Percentiles rank a stretch among this genome's conserved stretches.
Evolutionary conservation across 2,329 filamentous ascomycete genomes (phyloP).

Genomic region (Talaromyces marneffei): DNA sequence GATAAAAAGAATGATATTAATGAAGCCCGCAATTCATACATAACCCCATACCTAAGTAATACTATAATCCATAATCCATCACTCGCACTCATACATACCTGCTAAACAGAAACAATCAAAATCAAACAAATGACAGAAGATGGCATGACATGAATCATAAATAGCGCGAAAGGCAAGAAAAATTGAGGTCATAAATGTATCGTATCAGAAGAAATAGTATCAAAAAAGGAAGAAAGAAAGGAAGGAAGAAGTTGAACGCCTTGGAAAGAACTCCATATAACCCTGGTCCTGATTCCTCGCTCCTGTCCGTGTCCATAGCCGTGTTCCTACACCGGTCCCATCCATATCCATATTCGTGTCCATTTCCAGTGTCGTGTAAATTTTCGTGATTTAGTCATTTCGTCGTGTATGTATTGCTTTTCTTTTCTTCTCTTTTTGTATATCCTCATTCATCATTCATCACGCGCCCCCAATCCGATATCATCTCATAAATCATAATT

Average conservation of each 20-base stretch:
- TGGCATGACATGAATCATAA: neutral
- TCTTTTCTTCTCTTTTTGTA: neutral
- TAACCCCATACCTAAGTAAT: neutral
- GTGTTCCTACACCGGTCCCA: neutral
- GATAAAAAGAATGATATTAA: neutral
- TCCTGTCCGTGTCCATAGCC: neutral
- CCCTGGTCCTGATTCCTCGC: neutral
- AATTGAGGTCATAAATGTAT: neutral
- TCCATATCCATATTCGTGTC: neutral
- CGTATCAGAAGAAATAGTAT: neutral
- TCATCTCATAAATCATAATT: neutral
- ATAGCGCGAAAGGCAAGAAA: neutral
- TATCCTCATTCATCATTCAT: neutral
- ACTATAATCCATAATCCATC: neutral
- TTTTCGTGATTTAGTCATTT: neutral
- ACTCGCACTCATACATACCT: neutral
- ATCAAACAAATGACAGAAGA: neutral
- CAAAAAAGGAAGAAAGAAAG: neutral
- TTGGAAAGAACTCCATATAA: neutral
- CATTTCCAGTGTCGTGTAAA: neutral
- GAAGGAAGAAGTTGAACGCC: neutral
- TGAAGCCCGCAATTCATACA: neutral
- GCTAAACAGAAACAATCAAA: neutral
- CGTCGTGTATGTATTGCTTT: slow-evolving; percentile 1
- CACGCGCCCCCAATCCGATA: neutral